Conservation (phyloP, 331 rosid genomes). For the Spiraea crenata region DNA sequence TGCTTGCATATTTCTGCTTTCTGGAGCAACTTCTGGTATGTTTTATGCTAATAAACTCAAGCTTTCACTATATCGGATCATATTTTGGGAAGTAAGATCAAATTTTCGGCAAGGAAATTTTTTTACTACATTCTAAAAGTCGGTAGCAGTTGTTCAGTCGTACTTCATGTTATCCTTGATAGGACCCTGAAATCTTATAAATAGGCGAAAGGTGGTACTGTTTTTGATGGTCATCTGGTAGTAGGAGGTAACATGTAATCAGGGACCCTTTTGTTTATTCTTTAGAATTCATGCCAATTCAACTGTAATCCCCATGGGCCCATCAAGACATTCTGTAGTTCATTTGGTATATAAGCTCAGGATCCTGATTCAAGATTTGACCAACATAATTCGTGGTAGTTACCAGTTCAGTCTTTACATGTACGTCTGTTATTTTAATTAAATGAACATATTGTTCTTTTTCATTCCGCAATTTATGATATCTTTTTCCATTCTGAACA, state of each 20-base stretch:
- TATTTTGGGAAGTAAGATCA: not conserved
- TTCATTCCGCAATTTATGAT: not conserved
- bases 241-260: not conserved
- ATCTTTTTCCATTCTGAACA: conserved; percentile 23
- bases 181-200: not conserved
- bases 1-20: conserved; percentile 59
- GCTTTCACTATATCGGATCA: not conserved
- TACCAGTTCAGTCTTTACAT: not conserved
- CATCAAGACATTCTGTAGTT: too few relatives aligned
- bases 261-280: too few relatives aligned
- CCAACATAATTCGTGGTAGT: not conserved
- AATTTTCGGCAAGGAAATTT: not conserved
- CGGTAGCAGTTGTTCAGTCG: not conserved
- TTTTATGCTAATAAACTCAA: conserved; percentile 6
- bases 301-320: too few relatives aligned
- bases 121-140: not conserved
- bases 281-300: too few relatives aligned
- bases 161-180: not conserved
- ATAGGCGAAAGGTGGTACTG: not conserved
- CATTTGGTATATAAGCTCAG: not conserved
- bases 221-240: not conserved
- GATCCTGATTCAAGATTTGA: conserved; percentile 1
- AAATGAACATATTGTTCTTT: not conserved
- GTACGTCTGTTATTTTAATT: not conserved
- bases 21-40: conserved; percentile 53